Evolutionary conservation across 768 basidiomycete species (phyloP), one percentile per base, ranked within the genome.

Genomic region (Pholiota microspora): DNA sequence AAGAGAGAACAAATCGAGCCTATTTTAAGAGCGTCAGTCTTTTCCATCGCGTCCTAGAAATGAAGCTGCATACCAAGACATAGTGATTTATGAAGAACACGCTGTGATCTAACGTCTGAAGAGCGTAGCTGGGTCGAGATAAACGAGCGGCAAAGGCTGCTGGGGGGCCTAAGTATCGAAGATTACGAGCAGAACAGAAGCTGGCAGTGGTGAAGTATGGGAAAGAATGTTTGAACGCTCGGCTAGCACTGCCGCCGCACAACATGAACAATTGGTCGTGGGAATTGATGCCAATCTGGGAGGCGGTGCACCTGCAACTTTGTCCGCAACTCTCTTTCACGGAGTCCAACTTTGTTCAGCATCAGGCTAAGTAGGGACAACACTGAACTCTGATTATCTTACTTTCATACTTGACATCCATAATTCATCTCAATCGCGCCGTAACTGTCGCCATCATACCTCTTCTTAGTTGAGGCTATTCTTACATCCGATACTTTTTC

Each of bases 1-100:
- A 34, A 80, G 71, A 24, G 76, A 72, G 53, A 79, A 49, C 24
- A 79, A 38, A 59, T 81, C 78, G 45, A 72, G 38, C 74, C 79
- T 79, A 51, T 44, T 51, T 45, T 31, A n/a, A 34, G 29, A 27
- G 6, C 3, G 51, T 51, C 10, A 51, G 40, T 23, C 25, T 27
- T 21, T 51, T n/a, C 25, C 25, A 38, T 40, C 12, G 23, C 12
- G 25, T 10, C 35, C 18, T 28, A 25, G 8, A 18, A 27, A 13
- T 45, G 28, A 42, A 25, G 9, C 9, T 9, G 29, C 50, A 27
- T 42, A 51, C 51, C 38, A 51, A 28, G 51, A n/a, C 51, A 51
- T 48, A 21, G 6, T 18, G 9, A 21, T 13, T 29, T 3, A 21
- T 32, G 16, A 46, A 12, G 27, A 15, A 36, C n/a, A 16, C 15